Percentiles rank a stretch among this genome's conserved stretches.
Evolutionary conservation across 2,329 filamentous ascomycete species (phyloP).

Genomic region (Pseudocercospora musae): DNA sequence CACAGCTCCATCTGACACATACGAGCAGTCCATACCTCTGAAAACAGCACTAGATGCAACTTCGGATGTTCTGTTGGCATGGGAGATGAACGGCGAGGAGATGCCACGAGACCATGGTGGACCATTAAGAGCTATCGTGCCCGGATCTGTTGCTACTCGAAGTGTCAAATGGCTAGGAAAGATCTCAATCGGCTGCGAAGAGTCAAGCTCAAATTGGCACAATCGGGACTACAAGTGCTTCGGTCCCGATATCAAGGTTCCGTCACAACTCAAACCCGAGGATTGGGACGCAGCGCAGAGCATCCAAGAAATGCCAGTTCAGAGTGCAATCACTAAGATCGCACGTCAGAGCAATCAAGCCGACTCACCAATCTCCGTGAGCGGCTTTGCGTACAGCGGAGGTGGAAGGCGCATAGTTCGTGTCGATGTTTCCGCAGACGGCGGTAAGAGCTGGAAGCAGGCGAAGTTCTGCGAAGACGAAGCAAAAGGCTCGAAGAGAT

Average conservation of each 20-base stretch:
- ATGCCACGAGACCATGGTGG: conserved; percentile 65
- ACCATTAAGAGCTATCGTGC: conserved; percentile 60
- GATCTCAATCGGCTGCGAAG: conserved; percentile 63
- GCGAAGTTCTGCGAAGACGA: conserved; percentile 57
- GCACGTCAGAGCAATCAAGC: conserved; percentile 22
- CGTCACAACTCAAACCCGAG: conserved; percentile 42
- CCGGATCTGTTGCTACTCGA: conserved; percentile 63
- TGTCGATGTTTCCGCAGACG: conserved; percentile 65
- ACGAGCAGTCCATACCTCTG: conserved; percentile 25
- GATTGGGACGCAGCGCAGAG: conserved; percentile 62
- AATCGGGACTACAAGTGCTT: conserved; percentile 67
- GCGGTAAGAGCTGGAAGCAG: conserved; percentile 62
- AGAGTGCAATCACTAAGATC: conserved; percentile 59
- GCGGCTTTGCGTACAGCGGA: conserved; percentile 66
- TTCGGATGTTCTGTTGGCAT: conserved; percentile 61
- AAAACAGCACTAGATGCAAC: conserved; percentile 57
- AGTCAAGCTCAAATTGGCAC: conserved; percentile 65
- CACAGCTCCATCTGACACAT: conserved; percentile 24
- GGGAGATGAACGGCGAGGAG: conserved; percentile 68
- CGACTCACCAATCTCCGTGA: conserved; percentile 37
- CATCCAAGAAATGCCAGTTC: conserved; percentile 67
- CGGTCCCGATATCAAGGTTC: conserved; percentile 45
- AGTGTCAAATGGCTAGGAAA: conserved; percentile 60
- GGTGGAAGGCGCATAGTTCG: conserved; percentile 63
- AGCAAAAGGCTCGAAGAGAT: conserved; percentile 49